Evolutionary conservation across 225 moss, liverwort and hornwort genomes (phyloP).

Genomic region (Bryum argenteum): DNA sequence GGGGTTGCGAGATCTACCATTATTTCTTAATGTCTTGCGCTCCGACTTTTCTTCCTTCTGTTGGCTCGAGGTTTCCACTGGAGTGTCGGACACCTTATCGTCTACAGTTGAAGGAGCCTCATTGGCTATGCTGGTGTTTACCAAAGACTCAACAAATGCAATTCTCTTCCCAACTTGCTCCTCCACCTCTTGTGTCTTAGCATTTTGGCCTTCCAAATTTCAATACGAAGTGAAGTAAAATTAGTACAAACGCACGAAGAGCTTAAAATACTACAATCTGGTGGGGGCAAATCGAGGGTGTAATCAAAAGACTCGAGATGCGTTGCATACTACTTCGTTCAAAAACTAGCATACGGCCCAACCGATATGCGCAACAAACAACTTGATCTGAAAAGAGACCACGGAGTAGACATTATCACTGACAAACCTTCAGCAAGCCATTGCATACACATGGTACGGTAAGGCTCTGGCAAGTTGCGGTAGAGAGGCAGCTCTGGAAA

Average conservation of each 20-base stretch:
- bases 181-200: constrained; percentile 68
- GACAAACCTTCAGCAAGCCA: constrained; percentile 93
- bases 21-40: constrained; percentile 39
- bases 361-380: neutral
- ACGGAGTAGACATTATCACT: constrained; percentile 14
- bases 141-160: constrained; percentile 89
- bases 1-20: constrained; percentile 49
- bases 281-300: constrained; percentile 12
- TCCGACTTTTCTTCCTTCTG: constrained; percentile 36
- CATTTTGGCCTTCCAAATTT: constrained; percentile 65
- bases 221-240: constrained; percentile 22
- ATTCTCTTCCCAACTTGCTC: constrained; percentile 79
- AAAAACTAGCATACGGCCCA: constrained; percentile 2
- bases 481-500: constrained; percentile 91
- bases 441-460: constrained; percentile 81
- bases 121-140: constrained; percentile 63
- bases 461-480: constrained; percentile 86
- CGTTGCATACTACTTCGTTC: neutral
- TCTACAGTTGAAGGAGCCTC: constrained; percentile 34
- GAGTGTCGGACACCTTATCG: constrained; percentile 41
- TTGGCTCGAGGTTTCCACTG: constrained; percentile 28
- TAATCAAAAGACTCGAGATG: neutral
- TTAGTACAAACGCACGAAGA: constrained; percentile 13
- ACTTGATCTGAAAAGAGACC: neutral
- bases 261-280: constrained; percentile 8